These are phyloP conservation scores for Pilaira anomala DNA, from an alignment of 192 early-diverging fungal species.

Conservation along the genomic window DNA sequence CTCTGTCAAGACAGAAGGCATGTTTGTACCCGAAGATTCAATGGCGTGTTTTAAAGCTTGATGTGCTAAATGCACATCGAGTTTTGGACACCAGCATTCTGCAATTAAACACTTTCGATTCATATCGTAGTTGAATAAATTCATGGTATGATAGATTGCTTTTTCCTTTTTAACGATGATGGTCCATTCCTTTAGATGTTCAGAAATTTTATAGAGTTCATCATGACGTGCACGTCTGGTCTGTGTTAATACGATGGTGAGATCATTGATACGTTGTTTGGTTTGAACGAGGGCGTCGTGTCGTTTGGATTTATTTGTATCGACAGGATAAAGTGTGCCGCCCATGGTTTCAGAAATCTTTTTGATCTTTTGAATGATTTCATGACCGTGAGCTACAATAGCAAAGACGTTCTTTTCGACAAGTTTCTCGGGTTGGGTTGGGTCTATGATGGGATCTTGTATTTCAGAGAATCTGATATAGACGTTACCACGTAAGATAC, in stretches of 20 bases:
- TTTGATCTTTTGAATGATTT: conserved; percentile 83
- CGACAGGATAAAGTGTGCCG: conserved; percentile 92
- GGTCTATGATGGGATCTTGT: conserved; percentile 76
- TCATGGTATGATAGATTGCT: conserved; percentile 94
- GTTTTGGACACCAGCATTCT: conserved; percentile 96
- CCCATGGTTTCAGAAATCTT: conserved; percentile 96
- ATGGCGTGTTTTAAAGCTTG: conserved; percentile 81
- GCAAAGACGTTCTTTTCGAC: conserved; percentile 97
- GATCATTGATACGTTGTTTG: conserved; percentile 82
- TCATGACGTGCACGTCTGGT: conserved; percentile 77
- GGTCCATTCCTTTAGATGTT: conserved; percentile 82
- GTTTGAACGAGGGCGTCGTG: conserved; percentile 78
- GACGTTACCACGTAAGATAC: conserved; percentile 95
- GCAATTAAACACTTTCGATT: conserved; percentile 94
- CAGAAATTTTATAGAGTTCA: conserved; percentile 82
- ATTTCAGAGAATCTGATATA: conserved; percentile 96
- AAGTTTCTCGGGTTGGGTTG: conserved; percentile 60
- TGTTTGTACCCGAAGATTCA: conserved; percentile 68
- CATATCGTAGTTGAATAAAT: conserved; percentile 91
- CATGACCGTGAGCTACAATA: conserved; percentile 95
- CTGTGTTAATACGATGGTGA: conserved; percentile 69
- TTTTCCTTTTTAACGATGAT: conserved; percentile 95
- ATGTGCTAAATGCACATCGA: conserved; percentile 76
- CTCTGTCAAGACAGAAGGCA: conserved; percentile 85
- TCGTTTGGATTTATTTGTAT: conserved; percentile 79